These are phyloP conservation scores for Aspergillus novoparasiticus DNA, from an alignment of 2,329 filamentous ascomycete genomes.

Conservation along the genomic window DNA sequence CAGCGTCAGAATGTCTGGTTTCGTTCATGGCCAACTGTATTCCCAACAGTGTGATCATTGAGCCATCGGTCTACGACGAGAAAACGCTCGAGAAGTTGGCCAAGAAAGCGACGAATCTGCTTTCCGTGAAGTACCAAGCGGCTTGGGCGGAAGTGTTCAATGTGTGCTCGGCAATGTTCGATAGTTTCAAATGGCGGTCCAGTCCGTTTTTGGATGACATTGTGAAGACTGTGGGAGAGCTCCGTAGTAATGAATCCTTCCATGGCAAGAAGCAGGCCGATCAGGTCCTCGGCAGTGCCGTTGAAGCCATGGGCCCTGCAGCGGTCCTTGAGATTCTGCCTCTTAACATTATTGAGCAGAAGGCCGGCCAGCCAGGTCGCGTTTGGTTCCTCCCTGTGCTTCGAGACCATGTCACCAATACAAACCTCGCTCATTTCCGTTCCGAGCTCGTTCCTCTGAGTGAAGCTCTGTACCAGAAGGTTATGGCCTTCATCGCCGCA, in stretches of 20 bases:
- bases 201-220: conserved; percentile 76
- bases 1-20: conserved; percentile 90
- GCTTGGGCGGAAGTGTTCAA: conserved; percentile 96
- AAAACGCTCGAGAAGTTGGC: conserved; percentile 80
- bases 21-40: conserved; percentile 92
- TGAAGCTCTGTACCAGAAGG: conserved; percentile 83
- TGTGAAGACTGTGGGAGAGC: conserved; percentile 78
- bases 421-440: conserved; percentile 81
- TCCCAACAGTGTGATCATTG: conserved; percentile 77
- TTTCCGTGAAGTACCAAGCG: conserved; percentile 88
- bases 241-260: conserved; percentile 86
- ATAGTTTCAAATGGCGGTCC: conserved; percentile 81
- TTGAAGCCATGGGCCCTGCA: conserved; percentile 87
- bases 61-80: conserved; percentile 90
- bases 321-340: conserved; percentile 80
- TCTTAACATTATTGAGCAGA: conserved; percentile 78
- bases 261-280: conserved; percentile 94
- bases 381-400: conserved; percentile 95
- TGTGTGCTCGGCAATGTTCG: conserved; percentile 83
- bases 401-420: conserved; percentile 87
- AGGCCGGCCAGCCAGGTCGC: conserved; percentile 75
- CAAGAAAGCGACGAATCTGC: conserved; percentile 69
- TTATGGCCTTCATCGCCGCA: conserved; percentile 76
- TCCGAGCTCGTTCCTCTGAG: conserved; percentile 85
- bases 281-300: conserved; percentile 81